Percentiles rank a stretch among this genome's conserved stretches.
Conservation (phyloP, 345 rosid genomes). For the Pistacia atlantica region DNA sequence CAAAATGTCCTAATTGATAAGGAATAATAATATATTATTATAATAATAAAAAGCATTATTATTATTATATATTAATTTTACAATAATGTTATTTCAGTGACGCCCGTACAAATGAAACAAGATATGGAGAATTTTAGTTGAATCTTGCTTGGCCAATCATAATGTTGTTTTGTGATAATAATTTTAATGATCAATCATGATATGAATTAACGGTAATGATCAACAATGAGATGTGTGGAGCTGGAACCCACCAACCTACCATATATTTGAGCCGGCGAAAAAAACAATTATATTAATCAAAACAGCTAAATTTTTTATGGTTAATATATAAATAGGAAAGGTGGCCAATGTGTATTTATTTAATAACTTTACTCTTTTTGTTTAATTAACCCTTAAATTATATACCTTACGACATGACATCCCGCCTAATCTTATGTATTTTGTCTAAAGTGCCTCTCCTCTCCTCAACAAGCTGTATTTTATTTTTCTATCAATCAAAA, state of each 20-base stretch:
- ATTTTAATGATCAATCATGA: no score
- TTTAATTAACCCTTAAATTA: not conserved
- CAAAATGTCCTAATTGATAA: no score
- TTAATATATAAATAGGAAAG: not conserved
- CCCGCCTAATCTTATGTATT: constrained; percentile 4
- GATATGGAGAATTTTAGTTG: not conserved
- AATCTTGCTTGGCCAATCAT: not conserved
- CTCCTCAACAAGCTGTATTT: not conserved
- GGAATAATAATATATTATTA: no score
- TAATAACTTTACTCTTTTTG: not conserved
- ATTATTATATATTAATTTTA: no score
- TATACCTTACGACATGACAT: constrained; percentile 15
- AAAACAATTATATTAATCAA: not conserved
- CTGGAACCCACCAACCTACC: constrained; percentile 8
- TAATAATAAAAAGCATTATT: no score
- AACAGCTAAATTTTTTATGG: not conserved
- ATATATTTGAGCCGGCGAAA: constrained; percentile 1
- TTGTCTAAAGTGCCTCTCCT: constrained; percentile 4
- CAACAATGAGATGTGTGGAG: not conserved
- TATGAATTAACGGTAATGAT: not conserved
- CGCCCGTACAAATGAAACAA: not conserved
- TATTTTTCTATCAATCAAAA: not conserved
- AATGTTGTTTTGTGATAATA: no score
- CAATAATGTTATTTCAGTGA: no score
- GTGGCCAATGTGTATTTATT: not conserved